Conservation (phyloP, 805 yeast species). For the Wickerhamiella azyma region DNA sequence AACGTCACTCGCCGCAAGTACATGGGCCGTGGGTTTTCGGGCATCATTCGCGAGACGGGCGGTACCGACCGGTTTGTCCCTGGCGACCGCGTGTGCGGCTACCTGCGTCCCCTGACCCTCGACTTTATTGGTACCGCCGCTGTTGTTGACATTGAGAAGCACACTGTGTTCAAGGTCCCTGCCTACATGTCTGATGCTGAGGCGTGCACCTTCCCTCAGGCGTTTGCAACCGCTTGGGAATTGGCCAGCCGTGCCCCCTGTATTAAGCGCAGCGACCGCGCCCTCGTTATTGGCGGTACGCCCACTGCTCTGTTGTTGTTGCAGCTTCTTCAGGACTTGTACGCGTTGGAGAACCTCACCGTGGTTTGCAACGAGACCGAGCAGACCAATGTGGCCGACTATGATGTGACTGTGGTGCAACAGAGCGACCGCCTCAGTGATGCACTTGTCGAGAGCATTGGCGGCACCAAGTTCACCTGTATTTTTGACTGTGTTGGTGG, state of each 20-base stretch:
- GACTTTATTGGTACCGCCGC: conserved; percentile 1
- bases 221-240: conserved; percentile 47
- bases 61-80: conserved; percentile 28
- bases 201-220: conserved; percentile 56
- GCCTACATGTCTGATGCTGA: conserved; percentile 34
- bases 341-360: conserved; percentile 37
- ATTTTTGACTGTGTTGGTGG: conserved; percentile 58
- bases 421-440: conserved; percentile 16
- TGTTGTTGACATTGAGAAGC: conserved; percentile 19
- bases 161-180: conserved; percentile 38
- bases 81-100: conserved; percentile 58
- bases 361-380: conserved; percentile 43
- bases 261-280: conserved; percentile 32
- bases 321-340: conserved; percentile 41
- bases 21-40: conserved; percentile 58
- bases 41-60: conserved; percentile 46
- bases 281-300: conserved; percentile 61
- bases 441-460: background rate
- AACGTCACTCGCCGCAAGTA: conserved; percentile 4
- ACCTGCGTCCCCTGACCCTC: conserved; percentile 20
- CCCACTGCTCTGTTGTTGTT: conserved; percentile 45
- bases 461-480: conserved; percentile 33
- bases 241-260: conserved; percentile 25
- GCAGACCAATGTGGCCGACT: conserved; percentile 28
- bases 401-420: conserved; percentile 43